Evolutionary conservation across 805 yeast genomes (phyloP).

Genomic region (Hanseniaspora jakobsenii): DNA sequence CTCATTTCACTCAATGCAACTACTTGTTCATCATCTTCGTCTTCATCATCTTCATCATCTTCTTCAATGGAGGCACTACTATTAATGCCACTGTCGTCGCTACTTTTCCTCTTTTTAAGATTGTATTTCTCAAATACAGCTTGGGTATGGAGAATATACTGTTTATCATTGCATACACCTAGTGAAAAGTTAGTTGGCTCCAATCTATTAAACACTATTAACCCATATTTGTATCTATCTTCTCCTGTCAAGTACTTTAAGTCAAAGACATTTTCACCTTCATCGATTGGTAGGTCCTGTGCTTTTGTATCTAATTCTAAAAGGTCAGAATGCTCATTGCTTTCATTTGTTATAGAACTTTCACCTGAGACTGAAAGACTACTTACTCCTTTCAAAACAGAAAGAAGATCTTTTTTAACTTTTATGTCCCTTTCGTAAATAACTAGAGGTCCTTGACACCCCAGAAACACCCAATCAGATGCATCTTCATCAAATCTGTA

Average conservation of each 20-base stretch:
- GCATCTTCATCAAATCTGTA: conserved; percentile 8
- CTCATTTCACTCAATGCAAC: conserved; percentile 39
- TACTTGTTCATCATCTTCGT: conserved; percentile 15
- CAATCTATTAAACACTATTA: conserved; percentile 54
- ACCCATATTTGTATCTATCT: conserved; percentile 48
- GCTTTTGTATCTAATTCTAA: too few relatives aligned
- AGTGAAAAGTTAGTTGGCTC: conserved; percentile 61
- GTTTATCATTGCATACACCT: conserved; percentile 50
- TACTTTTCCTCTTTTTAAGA: too few relatives aligned
- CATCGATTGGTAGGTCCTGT: conserved; percentile 5
- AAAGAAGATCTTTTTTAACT: not conserved
- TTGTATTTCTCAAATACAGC: conserved; percentile 29
- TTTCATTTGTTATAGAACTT: too few relatives aligned
- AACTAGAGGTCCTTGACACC: conserved; percentile 13
- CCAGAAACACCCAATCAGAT: conserved; percentile 9
- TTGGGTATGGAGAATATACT: conserved; percentile 32
- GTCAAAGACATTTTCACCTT: conserved; percentile 11
- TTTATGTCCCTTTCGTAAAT: conserved; percentile 5
- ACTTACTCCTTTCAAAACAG: too few relatives aligned
- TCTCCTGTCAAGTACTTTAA: conserved; percentile 19
- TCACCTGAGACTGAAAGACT: too few relatives aligned
- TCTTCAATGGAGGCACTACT: not conserved
- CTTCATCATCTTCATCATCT: conserved; percentile 15
- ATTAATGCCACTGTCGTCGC: too few relatives aligned
- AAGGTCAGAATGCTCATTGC: not conserved